Percentiles rank a stretch among this genome's conserved stretches.
Evolutionary conservation across 805 yeast genomes (phyloP).

Genomic region (Metschnikowia sp.): DNA sequence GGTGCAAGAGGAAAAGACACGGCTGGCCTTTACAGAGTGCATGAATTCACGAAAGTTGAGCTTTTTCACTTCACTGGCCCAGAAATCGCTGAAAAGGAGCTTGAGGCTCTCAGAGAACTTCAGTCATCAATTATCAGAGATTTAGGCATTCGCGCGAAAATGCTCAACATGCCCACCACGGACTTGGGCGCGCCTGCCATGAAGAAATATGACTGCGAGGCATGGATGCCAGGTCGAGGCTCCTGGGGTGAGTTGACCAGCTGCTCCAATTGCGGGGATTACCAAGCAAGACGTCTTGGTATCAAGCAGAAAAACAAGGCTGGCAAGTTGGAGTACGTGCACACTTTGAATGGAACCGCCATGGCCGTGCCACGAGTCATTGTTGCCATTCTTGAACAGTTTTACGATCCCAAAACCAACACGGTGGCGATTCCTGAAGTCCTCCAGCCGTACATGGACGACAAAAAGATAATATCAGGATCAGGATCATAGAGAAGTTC

Average conservation of each 20-base stretch:
- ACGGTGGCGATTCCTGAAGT: slow-evolving; percentile 64
- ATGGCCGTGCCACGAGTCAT: slow-evolving; percentile 92
- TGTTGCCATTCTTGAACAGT: slow-evolving; percentile 84
- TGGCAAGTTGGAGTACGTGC: slow-evolving; percentile 49
- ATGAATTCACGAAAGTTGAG: slow-evolving; percentile 95
- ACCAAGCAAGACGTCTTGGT: slow-evolving; percentile 79
- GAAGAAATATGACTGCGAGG: slow-evolving; percentile 90
- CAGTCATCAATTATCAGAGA: slow-evolving; percentile 63
- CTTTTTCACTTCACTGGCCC: slow-evolving; percentile 68
- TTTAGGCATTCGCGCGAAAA: slow-evolving; percentile 76
- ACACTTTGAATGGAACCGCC: slow-evolving; percentile 93
- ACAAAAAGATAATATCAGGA: slow-evolving; percentile 29
- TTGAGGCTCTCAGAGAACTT: slow-evolving; percentile 57
- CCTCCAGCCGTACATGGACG: slow-evolving; percentile 71
- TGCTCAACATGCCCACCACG: slow-evolving; percentile 82
- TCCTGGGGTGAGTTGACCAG: slow-evolving; percentile 91
- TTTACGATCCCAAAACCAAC: slow-evolving; percentile 57
- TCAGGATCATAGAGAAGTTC: background rate
- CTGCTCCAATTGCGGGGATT: slow-evolving; percentile 88
- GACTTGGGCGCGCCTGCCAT: slow-evolving; percentile 94
- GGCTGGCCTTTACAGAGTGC: slow-evolving; percentile 88
- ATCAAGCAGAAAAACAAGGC: slow-evolving; percentile 49
- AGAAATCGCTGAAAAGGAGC: slow-evolving; percentile 45
- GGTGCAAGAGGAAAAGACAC: slow-evolving; percentile 95
- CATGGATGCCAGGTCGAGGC: slow-evolving; percentile 97